Conservation (phyloP, 768 basidiomycete genomes). For the Lactarius hatsudake region DNA sequence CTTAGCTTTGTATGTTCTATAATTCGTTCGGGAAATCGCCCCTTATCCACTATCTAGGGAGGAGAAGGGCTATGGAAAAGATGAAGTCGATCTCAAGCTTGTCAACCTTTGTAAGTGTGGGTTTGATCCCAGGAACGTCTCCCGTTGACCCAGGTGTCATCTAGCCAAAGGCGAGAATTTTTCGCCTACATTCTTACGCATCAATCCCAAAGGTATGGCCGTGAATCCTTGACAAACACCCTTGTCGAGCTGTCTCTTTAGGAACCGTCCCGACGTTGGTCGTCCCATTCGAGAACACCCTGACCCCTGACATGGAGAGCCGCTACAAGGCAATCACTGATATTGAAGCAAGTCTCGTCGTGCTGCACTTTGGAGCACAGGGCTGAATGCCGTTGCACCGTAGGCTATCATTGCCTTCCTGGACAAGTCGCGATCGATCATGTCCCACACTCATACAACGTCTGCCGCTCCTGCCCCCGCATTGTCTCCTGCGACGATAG, state of each 20-base stretch:
- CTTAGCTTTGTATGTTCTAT: slow-evolving; percentile 25
- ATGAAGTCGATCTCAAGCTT: slow-evolving; percentile 67
- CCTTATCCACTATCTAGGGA: slow-evolving; percentile 32
- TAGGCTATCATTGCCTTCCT: slow-evolving; percentile 78
- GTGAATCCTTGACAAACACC: not conserved
- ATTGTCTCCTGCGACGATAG: slow-evolving; percentile 77
- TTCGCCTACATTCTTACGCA: slow-evolving; percentile 65
- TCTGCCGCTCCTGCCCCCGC: slow-evolving; percentile 72
- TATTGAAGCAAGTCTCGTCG: slow-evolving; percentile 51
- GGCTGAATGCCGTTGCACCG: slow-evolving; percentile 18
- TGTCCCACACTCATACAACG: slow-evolving; percentile 66
- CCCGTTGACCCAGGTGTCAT: slow-evolving; percentile 5
- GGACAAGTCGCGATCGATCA: slow-evolving; percentile 73
- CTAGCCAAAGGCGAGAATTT: slow-evolving; percentile 79
- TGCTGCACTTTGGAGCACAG: not conserved
- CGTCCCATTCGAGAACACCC: slow-evolving; percentile 76
- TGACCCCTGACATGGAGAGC: slow-evolving; percentile 65
- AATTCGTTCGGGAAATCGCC: not conserved
- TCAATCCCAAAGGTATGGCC: slow-evolving; percentile 69
- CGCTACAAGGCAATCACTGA: slow-evolving; percentile 80
- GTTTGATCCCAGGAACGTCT: not conserved
- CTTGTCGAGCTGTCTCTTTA: slow-evolving; percentile 32
- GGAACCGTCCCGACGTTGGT: slow-evolving; percentile 80
- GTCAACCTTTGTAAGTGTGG: slow-evolving; percentile 57
- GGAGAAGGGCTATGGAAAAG: slow-evolving; percentile 82